phyloP scores from a whole-genome alignment of 129 eudicot species.

The Gnaphalium uliginosum region DNA sequence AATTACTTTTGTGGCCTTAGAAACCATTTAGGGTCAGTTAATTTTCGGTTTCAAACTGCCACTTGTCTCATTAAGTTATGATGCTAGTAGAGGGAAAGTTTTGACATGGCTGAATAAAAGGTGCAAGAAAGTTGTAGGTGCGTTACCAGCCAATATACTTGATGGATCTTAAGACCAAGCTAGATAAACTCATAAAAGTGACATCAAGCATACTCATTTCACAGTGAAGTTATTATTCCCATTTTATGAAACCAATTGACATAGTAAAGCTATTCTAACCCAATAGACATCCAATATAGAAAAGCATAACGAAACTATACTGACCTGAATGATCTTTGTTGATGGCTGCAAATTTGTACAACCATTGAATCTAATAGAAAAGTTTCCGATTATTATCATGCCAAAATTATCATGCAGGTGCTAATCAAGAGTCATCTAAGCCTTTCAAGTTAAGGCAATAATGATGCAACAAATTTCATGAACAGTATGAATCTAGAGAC shows the following conservation, averaged over 20 bases:
- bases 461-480: conserved; percentile 16
- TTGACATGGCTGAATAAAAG: background rate
- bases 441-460: conserved; percentile 29
- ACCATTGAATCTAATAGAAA: background rate
- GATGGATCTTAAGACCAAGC: background rate
- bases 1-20: background rate
- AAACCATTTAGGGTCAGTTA: background rate
- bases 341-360: conserved; percentile 21
- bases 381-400: conserved; percentile 34
- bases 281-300: background rate
- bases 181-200: background rate
- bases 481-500: conserved; percentile 22
- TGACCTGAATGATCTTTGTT: conserved; percentile 13
- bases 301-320: conserved; percentile 5
- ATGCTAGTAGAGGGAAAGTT: background rate
- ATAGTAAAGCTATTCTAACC: background rate
- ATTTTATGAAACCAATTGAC: background rate
- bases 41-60: background rate
- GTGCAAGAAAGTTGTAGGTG: background rate
- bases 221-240: background rate
- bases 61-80: background rate
- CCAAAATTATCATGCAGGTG: conserved; percentile 13
- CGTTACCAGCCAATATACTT: background rate
- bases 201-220: background rate
- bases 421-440: conserved; percentile 24